Evolutionary conservation across 2,329 filamentous ascomycete species (phyloP), one percentile per base, ranked within the genome.

Genomic region (Epichloe scottii): DNA sequence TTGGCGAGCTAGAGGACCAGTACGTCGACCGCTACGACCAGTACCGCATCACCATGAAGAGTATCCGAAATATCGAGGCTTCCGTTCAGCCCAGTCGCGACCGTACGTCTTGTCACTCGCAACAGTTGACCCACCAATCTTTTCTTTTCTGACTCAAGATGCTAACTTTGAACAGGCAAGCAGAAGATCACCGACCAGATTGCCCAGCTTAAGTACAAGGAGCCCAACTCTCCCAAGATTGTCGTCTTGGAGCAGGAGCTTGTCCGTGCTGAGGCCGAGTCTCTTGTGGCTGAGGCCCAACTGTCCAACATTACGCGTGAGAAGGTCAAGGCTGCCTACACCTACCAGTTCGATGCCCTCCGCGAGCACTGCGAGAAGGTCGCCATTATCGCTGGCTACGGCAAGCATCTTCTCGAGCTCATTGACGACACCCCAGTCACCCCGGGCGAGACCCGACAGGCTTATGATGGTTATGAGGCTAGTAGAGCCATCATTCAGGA

Each of bases 141-240:
- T 26, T 10, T 37, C n/a, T 5, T 17, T 8, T 14, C 10, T 26
- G 17, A 14, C 7, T 19, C 12, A 14, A 15, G 33, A 46, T 10
- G 45, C 39, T 50, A 30, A 40, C 35, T 10, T 1, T n/a, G 17
- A 17, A 51, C 59, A 94, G 88, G 89, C 70, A 98, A 98, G 76
- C 91, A 97, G 70, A 98, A 97, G 74, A 97, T 98, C 65, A 95
- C 89, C 62, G 93, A 98, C 67, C 89, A 97, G 67, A 98, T 98
- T 62, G 91, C 93, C 48, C 91, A 97, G 70, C 81, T 98, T 62
- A 98, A 98, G 72, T 98, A 97, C 82, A 98, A 98, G 76, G 93
- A 98, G 71, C 93, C 93, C 59, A 95, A 95, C 75, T 96, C 90
- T 37, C 90, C 91, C 57, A 93, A 89, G 73, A 96, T 98, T 60